Percentiles rank a stretch among this genome's conserved stretches.
These are phyloP conservation scores for Tricholoma flavovirens DNA, from an alignment of 768 basidiomycete genomes.

Conservation along the genomic window DNA sequence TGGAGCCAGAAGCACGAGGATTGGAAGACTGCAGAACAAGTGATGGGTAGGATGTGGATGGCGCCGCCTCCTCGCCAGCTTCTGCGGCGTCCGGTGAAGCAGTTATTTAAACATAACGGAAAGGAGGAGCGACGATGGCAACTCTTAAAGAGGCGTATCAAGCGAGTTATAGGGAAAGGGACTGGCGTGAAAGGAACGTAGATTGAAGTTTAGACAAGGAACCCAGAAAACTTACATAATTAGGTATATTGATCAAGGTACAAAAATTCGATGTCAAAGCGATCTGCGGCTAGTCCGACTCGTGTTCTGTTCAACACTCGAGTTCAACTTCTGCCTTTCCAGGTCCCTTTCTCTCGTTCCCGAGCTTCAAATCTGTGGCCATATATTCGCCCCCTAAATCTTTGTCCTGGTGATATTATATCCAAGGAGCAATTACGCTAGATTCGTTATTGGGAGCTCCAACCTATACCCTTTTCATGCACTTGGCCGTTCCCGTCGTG, in stretches of 20 bases:
- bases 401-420: neutral
- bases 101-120: slow-evolving; percentile 26
- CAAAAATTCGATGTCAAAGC: slow-evolving; percentile 15
- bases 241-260: neutral
- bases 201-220: too few relatives aligned
- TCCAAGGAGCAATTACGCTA: neutral
- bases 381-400: neutral
- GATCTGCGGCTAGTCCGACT: slow-evolving; percentile 19
- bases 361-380: slow-evolving; percentile 5
- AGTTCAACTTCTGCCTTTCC: neutral
- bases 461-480: slow-evolving; percentile 3
- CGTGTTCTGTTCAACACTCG: neutral
- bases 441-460: neutral
- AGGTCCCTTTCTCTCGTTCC: slow-evolving; percentile 13
- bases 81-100: slow-evolving; percentile 18
- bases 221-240: too few relatives aligned
- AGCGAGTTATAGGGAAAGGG: slow-evolving; percentile 1
- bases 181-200: neutral
- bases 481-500: slow-evolving; percentile 21
- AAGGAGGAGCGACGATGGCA: slow-evolving; percentile 28
- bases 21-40: slow-evolving; percentile 16
- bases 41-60: slow-evolving; percentile 11
- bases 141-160: slow-evolving; percentile 15
- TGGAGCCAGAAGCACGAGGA: slow-evolving; percentile 6
- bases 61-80: slow-evolving; percentile 8